Percentiles rank a stretch among this genome's conserved stretches.
Conservation (phyloP, 371 early-diverging fungal species). For the Syncephalastrum racemosum region DNA sequence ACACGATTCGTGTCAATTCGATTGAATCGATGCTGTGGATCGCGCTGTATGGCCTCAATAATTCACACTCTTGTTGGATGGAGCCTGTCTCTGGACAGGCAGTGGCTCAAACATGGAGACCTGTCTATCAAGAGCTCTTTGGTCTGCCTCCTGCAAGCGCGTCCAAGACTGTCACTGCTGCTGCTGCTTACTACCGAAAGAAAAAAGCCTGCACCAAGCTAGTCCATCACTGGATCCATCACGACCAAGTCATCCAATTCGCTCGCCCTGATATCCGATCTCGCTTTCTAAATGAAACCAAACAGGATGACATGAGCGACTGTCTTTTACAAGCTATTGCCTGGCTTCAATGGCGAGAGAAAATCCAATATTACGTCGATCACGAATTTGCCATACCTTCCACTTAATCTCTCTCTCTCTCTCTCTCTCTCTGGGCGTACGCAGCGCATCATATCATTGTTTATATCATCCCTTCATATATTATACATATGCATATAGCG, state of each 20-base stretch:
- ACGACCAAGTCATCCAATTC: constrained; percentile 19
- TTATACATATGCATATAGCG: background rate
- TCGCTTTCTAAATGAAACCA: constrained; percentile 51
- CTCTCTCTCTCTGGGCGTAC: background rate
- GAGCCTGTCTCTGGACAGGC: constrained; percentile 16
- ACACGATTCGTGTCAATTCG: constrained; percentile 48
- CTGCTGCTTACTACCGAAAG: constrained; percentile 12
- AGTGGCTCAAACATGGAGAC: constrained; percentile 26
- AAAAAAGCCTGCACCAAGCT: constrained; percentile 32
- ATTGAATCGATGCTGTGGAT: constrained; percentile 57
- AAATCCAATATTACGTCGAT: constrained; percentile 5
- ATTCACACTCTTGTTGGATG: constrained; percentile 2
- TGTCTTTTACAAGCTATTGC: constrained; percentile 68
- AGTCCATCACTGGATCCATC: constrained; percentile 41
- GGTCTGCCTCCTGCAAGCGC: background rate
- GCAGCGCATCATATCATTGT: background rate
- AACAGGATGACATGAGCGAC: constrained; percentile 78
- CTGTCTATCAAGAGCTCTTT: constrained; percentile 10
- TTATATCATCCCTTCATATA: background rate
- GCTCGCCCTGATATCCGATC: constrained; percentile 17
- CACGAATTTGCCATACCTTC: too few relatives aligned
- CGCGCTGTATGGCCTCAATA: constrained; percentile 18
- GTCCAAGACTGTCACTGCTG: background rate
- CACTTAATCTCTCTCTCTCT: background rate
- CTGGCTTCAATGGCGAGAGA: constrained; percentile 62